Conservation (phyloP, 1,139 yeast species). For the Yamadazyma sp. region DNA sequence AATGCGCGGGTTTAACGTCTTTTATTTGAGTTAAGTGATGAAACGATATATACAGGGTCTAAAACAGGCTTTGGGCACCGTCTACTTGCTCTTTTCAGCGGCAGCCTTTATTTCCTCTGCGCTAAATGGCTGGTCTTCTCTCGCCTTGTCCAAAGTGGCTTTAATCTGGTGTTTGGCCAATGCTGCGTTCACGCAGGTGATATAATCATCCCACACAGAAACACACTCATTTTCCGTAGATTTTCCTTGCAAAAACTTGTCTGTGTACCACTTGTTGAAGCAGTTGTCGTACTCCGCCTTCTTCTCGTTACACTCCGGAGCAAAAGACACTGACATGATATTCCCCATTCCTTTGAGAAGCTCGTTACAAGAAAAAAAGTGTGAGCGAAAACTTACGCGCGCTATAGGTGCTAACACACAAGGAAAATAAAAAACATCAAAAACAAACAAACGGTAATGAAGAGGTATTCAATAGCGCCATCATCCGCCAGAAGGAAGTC, state of each 20-base stretch:
- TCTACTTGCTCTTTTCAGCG: constrained; percentile 1
- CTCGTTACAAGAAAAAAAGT: not conserved
- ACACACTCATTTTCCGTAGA: constrained; percentile 84
- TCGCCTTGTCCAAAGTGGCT: constrained; percentile 88
- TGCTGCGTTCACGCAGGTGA: constrained; percentile 79
- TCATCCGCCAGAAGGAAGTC: constrained; percentile 40
- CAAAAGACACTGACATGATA: constrained; percentile 88
- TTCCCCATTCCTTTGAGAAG: constrained; percentile 58
- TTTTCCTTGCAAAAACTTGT: constrained; percentile 73
- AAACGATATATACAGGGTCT: no score
- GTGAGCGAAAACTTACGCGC: no score
- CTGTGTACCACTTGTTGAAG: constrained; percentile 95
- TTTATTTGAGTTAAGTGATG: no score
- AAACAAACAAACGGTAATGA: constrained; percentile 21
- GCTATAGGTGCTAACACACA: no score
- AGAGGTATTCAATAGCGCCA: constrained; percentile 43
- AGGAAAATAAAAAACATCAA: not conserved
- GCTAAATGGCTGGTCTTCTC: constrained; percentile 83
- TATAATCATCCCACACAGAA: constrained; percentile 83
- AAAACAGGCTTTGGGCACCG: no score
- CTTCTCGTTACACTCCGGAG: constrained; percentile 91
- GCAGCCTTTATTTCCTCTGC: constrained; percentile 30
- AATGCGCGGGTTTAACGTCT: no score
- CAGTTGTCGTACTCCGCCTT: constrained; percentile 88
- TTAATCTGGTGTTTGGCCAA: constrained; percentile 69